Base-by-base conservation (phyloP, 177 flowering plant species). In the Vitis hybrid region DNA sequence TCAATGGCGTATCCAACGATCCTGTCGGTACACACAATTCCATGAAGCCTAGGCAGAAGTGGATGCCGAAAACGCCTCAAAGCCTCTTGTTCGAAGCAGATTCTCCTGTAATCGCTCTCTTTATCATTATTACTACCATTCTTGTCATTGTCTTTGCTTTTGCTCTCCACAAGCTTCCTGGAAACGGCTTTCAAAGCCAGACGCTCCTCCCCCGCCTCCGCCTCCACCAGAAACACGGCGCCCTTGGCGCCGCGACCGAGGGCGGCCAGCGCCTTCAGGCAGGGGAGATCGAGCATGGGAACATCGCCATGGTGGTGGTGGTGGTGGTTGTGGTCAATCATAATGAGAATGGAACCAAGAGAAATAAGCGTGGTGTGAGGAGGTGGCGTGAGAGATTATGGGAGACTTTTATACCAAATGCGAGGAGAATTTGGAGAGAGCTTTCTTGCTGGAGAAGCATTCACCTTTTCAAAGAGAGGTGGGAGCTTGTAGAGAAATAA, bases 161-260 rank as follows among this genome's bases (percentile, higher is more conserved):
- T 89, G 66, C 72, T 80, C 79, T 79, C 81, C 3, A 87, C 65
- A 5, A 71, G 65, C 1, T 82, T 71, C 66, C 80, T 88, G 26
- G 79, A 78, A 3, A 93, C 83, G 1, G 81, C 85, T 73, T 94
- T 94, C 53, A 94, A 68, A 49, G 98, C 98, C 49, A 86, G 65
- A 6, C 61, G 51, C 53, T 83, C 80, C 14, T 62, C 62, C 1
- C 18, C 11, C 4, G 29, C 52, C 22, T 67, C 67, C 15, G 66
- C 67, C 15, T 45, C 73, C 0, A 83, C 91, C 9, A 88, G 84
- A 69, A 94, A 92, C 16, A 87, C 94, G 29, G 87, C 89, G 34
- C 97, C 97, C 65, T 87, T 93, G 19, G 90, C 98, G 3, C 98
- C 98, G 1, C 94, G 82, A 14, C 98, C 98, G 3, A 93, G 80